Evolutionary conservation across 257 asterid genomes (phyloP).

Genomic region (Fraxinus cuspidata): DNA sequence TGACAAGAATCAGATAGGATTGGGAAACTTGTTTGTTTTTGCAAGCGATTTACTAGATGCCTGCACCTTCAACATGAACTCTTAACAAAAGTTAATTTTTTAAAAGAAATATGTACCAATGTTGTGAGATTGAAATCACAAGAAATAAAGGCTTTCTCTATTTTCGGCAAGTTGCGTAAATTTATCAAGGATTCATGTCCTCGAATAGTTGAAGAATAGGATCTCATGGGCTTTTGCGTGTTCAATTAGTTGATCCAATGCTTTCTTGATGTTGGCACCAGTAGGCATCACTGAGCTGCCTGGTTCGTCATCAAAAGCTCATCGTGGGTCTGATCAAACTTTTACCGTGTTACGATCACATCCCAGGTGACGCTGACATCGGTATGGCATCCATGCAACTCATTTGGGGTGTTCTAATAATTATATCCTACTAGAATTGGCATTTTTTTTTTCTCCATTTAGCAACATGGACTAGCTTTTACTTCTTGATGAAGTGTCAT

Average conservation of each 20-base stretch:
- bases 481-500: no score
- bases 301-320: slow-evolving; percentile 60
- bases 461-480: no score
- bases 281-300: slow-evolving; percentile 62
- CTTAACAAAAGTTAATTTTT: no score
- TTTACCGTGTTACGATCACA: slow-evolving; percentile 49
- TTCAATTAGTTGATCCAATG: slow-evolving; percentile 53
- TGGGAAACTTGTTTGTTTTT: slow-evolving; percentile 67
- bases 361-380: slow-evolving; percentile 65
- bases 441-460: no score
- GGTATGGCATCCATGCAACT: slow-evolving; percentile 74
- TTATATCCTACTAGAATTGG: background rate
- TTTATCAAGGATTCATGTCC: slow-evolving; percentile 74
- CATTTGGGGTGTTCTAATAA: slow-evolving; percentile 20
- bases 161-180: slow-evolving; percentile 17
- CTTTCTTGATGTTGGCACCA: slow-evolving; percentile 67
- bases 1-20: slow-evolving; percentile 82
- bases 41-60: slow-evolving; percentile 55
- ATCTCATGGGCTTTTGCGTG: slow-evolving; percentile 56
- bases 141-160: slow-evolving; percentile 44
- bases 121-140: slow-evolving; percentile 39
- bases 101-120: no score
- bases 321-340: slow-evolving; percentile 37
- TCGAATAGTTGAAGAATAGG: slow-evolving; percentile 67
- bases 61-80: slow-evolving; percentile 44